Evolutionary conservation across 192 early-diverging fungal species (phyloP).

Genomic region (Rhizophagus prolifer): DNA sequence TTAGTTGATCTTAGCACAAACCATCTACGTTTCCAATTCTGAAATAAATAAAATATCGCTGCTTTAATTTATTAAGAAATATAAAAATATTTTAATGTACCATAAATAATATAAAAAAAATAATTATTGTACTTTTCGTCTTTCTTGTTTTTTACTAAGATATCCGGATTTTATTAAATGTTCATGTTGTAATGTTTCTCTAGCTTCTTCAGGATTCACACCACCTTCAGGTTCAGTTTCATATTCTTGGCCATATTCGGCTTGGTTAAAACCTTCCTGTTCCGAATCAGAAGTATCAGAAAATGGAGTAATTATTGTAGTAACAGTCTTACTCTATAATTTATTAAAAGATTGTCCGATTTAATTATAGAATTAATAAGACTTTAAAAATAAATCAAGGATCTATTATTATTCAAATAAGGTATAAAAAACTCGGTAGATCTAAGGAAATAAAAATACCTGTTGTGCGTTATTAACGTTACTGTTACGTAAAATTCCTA

Average conservation of each 20-base stretch:
- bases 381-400: too few species aligned
- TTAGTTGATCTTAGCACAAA: conserved; percentile 79
- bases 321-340: neutral
- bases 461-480: neutral
- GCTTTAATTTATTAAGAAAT: neutral
- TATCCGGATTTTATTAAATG: conserved; percentile 57
- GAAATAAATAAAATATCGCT: neutral
- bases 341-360: neutral
- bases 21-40: conserved; percentile 87
- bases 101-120: neutral
- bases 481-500: conserved; percentile 3
- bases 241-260: neutral
- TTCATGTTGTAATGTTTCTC: conserved; percentile 51
- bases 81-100: neutral
- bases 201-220: conserved; percentile 45
- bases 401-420: neutral
- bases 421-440: neutral
- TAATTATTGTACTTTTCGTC: conserved; percentile 45
- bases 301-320: neutral
- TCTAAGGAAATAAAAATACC: neutral
- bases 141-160: conserved; percentile 58
- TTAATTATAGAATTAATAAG: neutral
- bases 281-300: conserved; percentile 31
- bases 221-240: conserved; percentile 48
- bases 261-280: neutral